Base-by-base conservation (phyloP, 768 basidiomycete species). In the Tricholoma flavovirens region DNA sequence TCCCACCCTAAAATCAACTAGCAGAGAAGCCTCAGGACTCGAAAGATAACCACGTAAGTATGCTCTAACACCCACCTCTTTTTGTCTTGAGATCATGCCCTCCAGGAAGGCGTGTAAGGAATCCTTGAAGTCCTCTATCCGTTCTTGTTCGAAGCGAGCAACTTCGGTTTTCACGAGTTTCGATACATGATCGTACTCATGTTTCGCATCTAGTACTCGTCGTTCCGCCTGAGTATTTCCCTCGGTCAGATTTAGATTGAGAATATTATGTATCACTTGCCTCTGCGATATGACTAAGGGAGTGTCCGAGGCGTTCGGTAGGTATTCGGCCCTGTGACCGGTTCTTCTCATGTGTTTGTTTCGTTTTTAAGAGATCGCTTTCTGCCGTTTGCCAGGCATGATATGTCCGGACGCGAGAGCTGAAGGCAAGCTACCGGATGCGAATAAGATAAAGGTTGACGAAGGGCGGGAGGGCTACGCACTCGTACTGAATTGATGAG, bases 121-220 rank as follows among this genome's bases (percentile, higher is more conserved):
- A 43, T 81, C 77, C 71, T 94, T 95, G 71, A 98, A 97, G 67
- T 98, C 96, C 49, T 92, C 89, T 22, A 98, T 81, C 42, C 95
- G 83, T 71, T 97, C 96, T 66, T 85, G 83, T 72, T 99, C 96
- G 66, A 98, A 98, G 42, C 96, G 77, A 4, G 83, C 84, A 60
- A 94, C 83, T 72, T 99, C 97, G 4, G 82, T 73, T 71, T 98
- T 98, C 62, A 93, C 86, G 17, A 97, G 74, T 60, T 88, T 88
- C 17, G 93, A 91, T 11, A 88, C 87, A 19, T 88, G 82, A 43
- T 98, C 95, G 66, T 89, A 99, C 60, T 97, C 96, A 51, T 83
- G 83, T 66, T 88, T 91, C 0, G 88, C 81, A 48, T 96, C 93
- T 43, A 90, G 70, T 4, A 88, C 85, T 17, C 86, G 83, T 51